Base-by-base conservation (phyloP, 495 filamentous ascomycete genomes). In the Daldinia bambusicola region DNA sequence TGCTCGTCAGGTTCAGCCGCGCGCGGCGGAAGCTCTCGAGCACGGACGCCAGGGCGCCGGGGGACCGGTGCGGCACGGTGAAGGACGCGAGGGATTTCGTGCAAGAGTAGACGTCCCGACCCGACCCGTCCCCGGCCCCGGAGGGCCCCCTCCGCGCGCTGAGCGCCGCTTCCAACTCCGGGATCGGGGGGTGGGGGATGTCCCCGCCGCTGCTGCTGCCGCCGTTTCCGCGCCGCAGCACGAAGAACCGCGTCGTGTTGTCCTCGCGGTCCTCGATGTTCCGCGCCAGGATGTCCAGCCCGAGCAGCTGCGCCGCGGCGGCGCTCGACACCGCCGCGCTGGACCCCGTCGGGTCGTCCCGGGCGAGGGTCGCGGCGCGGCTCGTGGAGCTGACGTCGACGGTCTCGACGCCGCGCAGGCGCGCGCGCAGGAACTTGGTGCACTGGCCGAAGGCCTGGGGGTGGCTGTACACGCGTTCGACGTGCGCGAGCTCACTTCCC, bases 391-490 rank as follows among this genome's bases (percentile, higher is more conserved):
- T 91, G 43, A 93, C 91, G 77, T 99, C 95, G 38, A 95, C 86
- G 48, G 88, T 84, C 80, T 95, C 93, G 7, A 91, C 82, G 26
- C 87, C 86, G 62, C 89, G 89, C 58, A 95, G 86, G 71, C 89
- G 80, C 51, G 81, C 74, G 6, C 83, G 81, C 6, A 97, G 80
- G 74, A 96, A 96, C n/a, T 51, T 66, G n/a, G 88, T 88, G 75
- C 93, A 97, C 81, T 99, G 95, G 4, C 93, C 95, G 83, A 94
- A 95, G 34, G 93, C 95, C 80, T 98, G 95, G 14, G 93, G 93
- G 78, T 99, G 95, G 26, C 92, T 94, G 80, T 97, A 97, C 52
- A 99, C 77, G 41, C 85, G 81, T 36, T 79, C 77, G 68, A 92
- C 72, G 66, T 89, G 83, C 10, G 63, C 55, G 14, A 92, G 69